Evolutionary conservation across 176 grass and related monocot species (phyloP), one percentile per base, ranked within the genome.

Genomic region (Elymus sibiricus): DNA sequence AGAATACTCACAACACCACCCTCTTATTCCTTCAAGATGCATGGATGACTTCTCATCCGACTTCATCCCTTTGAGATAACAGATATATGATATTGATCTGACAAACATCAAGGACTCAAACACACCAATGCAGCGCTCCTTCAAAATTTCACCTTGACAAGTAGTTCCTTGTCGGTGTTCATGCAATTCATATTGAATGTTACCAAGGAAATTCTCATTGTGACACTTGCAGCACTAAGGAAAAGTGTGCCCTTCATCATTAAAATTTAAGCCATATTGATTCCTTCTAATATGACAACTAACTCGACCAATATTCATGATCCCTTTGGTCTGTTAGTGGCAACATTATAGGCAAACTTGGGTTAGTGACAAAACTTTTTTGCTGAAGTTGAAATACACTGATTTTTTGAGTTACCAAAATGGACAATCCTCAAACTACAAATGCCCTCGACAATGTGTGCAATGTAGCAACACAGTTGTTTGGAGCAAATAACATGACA

Each of bases 131-230:
- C 74, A 7, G 92, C 92, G 75, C 92, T 97, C 21, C 81, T 94
- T 7, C 35, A 89, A 66, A 91, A 91, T 68, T 97, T 94, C 84
- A 85, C 72, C 16, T 80, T 28, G 66, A 75, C 87, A 4, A 89
- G 83, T 51, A 84, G 74, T 71, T 71, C 62, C 17, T n/a, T 77
- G 5, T 82, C 85, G 7, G 56, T 92, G 64, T 85, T 89, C 78
- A 94, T 79, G 84, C 92, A 94, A 70, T 94, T 89, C 27, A 89
- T 70, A 46, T 74, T 97, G 46, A 97, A 97, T 66, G 65, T 97
- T 44, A 91, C 90, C 29, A 89, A 72, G 75, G 88, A 89, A 73
- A 80, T 86, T 74, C 87, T 97, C 75, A 84, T 86, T 35, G 76
- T 94, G 2, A 89, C 89, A n/a, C 94, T 97, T 46, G 88, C 94